Evolutionary conservation across 345 rosid species (phyloP).

Genomic region (Bruguiera parviflora): DNA sequence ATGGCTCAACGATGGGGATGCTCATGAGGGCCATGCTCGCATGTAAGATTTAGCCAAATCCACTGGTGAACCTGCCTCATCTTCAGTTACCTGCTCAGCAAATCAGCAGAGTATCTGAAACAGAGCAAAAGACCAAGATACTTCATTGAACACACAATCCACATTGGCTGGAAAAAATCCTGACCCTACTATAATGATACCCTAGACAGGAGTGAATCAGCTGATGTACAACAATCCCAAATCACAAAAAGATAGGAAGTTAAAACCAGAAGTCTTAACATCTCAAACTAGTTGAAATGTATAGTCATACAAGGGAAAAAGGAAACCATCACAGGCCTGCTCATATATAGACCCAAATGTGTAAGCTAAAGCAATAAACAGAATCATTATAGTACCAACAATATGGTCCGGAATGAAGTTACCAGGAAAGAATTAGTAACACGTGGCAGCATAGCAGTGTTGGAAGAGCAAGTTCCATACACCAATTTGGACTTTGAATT

Average conservation of each 20-base stretch:
- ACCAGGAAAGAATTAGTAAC: slow-evolving; percentile 34
- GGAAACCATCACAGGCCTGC: neutral
- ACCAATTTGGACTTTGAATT: slow-evolving; percentile 48
- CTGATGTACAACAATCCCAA: too few relatives aligned
- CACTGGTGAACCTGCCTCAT: slow-evolving; percentile 68
- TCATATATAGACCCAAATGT: neutral
- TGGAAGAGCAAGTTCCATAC: slow-evolving; percentile 31
- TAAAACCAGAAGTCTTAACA: too few relatives aligned
- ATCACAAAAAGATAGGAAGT: too few relatives aligned
- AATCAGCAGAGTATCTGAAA: neutral
- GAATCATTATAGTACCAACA: neutral
- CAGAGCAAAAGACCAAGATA: neutral
- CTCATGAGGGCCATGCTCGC: slow-evolving; percentile 68
- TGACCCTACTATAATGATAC: too few relatives aligned
- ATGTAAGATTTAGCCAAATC: slow-evolving; percentile 78
- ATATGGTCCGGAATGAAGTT: neutral
- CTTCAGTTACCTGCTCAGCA: slow-evolving; percentile 44
- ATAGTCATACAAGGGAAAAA: neutral
- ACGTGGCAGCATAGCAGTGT: slow-evolving; percentile 30
- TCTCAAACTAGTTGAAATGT: neutral
- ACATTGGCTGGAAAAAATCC: neutral
- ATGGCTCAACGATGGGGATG: slow-evolving; percentile 49
- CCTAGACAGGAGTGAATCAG: too few relatives aligned
- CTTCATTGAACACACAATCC: neutral
- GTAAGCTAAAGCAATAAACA: neutral